Evolutionary conservation across 2,329 filamentous ascomycete species (phyloP), one percentile per base, ranked within the genome.

Genomic region (Epichloe coenophiala): DNA sequence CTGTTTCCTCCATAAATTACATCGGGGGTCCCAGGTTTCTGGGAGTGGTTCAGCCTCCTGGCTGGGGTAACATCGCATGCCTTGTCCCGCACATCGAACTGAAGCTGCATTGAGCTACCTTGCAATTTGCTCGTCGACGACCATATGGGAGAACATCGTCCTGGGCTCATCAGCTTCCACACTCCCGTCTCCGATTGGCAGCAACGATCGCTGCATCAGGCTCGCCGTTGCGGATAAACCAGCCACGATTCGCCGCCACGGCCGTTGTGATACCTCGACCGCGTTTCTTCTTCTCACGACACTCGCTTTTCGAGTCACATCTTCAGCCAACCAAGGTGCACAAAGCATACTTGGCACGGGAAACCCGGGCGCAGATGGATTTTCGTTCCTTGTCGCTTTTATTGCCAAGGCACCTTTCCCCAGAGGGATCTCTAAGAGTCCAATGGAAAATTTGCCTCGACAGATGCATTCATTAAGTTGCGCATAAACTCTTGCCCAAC

Each of bases 231-330:
- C 50, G 50, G 50, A 49, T 46, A 51, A 51, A 31, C n/a, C 35
- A 12, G 17, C 35, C 39, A 41, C 33, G 13, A 47, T 35, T 51
- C 31, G 51, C 49, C 31, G 43, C 49, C 49, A 42, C 47, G 27
- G 21, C 37, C 42, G 43, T 48, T 42, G 50, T 47, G 42, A 46
- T 45, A 47, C 47, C 41, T 27, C 21, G 40, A 27, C 8, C n/a
- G 13, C 44, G n/a, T 36, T 50, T 33, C 31, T 15, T 45, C 33
- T 44, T 43, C 48, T 33, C 45, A 45, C 43, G 35, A 31, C 40
- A 48, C 21, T 53, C 51, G 38, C 49, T 54, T 50, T 54, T 49
- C 47, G 45, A 50, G 53, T 48, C 53, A 55, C 49, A 36, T 47
- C 23, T 42, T 31, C n/a, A 37, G 33, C 49, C 45, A 48, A 44